Conservation (phyloP, 2,329 filamentous ascomycete genomes). For the Amesomyces nigricolor region DNA sequence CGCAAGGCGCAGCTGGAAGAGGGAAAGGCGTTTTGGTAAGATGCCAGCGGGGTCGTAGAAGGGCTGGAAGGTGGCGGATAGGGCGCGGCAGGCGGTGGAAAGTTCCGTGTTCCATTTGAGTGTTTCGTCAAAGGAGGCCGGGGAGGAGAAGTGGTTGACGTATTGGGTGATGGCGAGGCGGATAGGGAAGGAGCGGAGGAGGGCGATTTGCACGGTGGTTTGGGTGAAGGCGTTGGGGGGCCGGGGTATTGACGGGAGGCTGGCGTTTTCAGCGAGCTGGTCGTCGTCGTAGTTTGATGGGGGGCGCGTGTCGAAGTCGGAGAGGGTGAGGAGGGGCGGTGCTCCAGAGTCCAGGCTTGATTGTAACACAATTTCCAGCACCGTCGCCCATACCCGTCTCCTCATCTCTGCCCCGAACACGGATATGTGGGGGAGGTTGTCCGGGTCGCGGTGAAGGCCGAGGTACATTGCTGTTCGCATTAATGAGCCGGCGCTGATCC, state of each 20-base stretch:
- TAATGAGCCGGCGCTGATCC: conserved; percentile 46
- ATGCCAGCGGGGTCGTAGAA: conserved; percentile 27
- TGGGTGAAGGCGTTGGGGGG: conserved; percentile 37
- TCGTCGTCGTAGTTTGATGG: conserved; percentile 50
- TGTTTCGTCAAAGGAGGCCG: conserved; percentile 43
- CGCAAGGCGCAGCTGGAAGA: conserved; percentile 39
- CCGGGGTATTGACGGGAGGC: conserved; percentile 20
- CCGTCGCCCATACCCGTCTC: conserved; percentile 51
- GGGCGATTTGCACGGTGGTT: conserved; percentile 45
- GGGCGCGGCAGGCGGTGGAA: conserved; percentile 34
- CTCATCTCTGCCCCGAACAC: conserved; percentile 48
- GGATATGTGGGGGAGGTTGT: conserved; percentile 43
- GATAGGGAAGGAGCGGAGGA: conserved; percentile 39
- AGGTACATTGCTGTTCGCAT: conserved; percentile 52
- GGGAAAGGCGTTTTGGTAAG: conserved; percentile 25
- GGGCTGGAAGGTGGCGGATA: conserved; percentile 31
- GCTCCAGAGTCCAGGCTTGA: conserved; percentile 46
- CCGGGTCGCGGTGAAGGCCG: conserved; percentile 54
- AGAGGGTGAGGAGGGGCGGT: conserved; percentile 40
- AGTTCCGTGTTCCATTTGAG: conserved; percentile 43
- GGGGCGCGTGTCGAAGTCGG: conserved; percentile 46
- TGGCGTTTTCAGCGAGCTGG: conserved; percentile 38
- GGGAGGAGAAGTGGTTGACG: conserved; percentile 42
- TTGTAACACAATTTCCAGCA: conserved; percentile 50
- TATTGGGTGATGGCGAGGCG: conserved; percentile 41